Evolutionary conservation across 768 basidiomycete species (phyloP).

Genomic region (Cyclocybe aegerita): DNA sequence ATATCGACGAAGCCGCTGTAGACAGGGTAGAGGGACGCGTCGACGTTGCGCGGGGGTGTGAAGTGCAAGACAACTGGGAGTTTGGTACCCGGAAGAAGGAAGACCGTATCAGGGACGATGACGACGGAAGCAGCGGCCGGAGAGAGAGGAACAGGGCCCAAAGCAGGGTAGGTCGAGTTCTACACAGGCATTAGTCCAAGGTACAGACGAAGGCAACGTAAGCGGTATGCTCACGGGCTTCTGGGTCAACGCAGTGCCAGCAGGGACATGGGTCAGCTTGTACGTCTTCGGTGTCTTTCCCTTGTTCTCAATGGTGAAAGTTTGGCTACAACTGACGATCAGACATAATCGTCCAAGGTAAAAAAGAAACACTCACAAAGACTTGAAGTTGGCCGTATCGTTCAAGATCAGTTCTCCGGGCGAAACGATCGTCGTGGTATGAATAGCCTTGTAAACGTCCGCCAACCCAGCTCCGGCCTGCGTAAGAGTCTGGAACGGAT

Average conservation of each 20-base stretch:
- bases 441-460: constrained; percentile 57
- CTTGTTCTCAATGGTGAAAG: constrained; percentile 51
- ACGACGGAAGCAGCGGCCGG: constrained; percentile 42
- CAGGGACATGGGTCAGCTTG: constrained; percentile 53
- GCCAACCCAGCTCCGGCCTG: constrained; percentile 59
- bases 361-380: constrained; percentile 29
- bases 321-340: constrained; percentile 32
- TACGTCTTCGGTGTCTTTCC: constrained; percentile 42
- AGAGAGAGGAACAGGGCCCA: constrained; percentile 53
- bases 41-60: constrained; percentile 41
- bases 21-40: constrained; percentile 51
- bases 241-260: constrained; percentile 52
- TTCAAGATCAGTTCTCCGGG: constrained; percentile 63
- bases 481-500: constrained; percentile 49
- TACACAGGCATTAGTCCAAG: constrained; percentile 11
- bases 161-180: constrained; percentile 39
- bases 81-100: constrained; percentile 42
- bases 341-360: constrained; percentile 3
- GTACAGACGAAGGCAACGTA: not conserved
- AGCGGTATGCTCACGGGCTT: constrained; percentile 29
- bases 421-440: constrained; percentile 48
- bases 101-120: constrained; percentile 44
- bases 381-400: constrained; percentile 57
- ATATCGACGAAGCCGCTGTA: constrained; percentile 61
- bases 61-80: constrained; percentile 41